A percentile compares a stretch with the other conserved stretches of the same genome.
Conservation (phyloP, 257 asterid genomes). For the Solanum sejunctum region DNA sequence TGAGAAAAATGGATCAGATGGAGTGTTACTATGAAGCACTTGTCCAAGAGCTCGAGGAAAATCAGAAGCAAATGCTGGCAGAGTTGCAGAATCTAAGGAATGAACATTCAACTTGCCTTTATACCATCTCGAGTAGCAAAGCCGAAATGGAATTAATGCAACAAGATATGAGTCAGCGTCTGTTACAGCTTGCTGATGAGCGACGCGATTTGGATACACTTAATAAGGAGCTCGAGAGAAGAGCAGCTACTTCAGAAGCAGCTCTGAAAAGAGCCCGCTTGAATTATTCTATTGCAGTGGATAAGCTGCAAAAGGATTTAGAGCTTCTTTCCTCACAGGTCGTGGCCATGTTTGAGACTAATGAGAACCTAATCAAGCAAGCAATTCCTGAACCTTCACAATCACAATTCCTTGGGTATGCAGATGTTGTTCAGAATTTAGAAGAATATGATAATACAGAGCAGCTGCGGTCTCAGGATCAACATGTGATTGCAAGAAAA, state of each 20-base stretch:
- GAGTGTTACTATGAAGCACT: slow-evolving; percentile 92
- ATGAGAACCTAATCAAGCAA: slow-evolving; percentile 75
- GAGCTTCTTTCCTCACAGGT: slow-evolving; percentile 96
- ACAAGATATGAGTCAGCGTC: slow-evolving; percentile 48
- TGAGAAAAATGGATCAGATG: slow-evolving; percentile 84
- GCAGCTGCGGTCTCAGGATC: slow-evolving; percentile 22
- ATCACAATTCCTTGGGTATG: slow-evolving; percentile 13
- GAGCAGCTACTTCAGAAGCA: slow-evolving; percentile 73
- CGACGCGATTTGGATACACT: slow-evolving; percentile 45
- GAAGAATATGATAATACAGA: slow-evolving; percentile 23
- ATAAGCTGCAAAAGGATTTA: slow-evolving; percentile 87
- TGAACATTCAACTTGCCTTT: slow-evolving; percentile 74
- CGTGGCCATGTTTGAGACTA: slow-evolving; percentile 78
- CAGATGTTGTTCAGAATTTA: slow-evolving; percentile 7
- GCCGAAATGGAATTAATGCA: slow-evolving; percentile 57
- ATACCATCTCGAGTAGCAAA: slow-evolving; percentile 45
- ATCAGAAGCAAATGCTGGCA: slow-evolving; percentile 69
- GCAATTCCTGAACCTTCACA: slow-evolving; percentile 49
- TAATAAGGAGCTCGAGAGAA: slow-evolving; percentile 70
- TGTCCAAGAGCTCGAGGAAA: slow-evolving; percentile 84
- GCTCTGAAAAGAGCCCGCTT: slow-evolving; percentile 82
- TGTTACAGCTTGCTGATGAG: slow-evolving; percentile 53
- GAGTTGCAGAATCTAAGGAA: slow-evolving; percentile 72
- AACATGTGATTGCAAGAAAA: slow-evolving; percentile 26
- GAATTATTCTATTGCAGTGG: slow-evolving; percentile 90